A percentile compares a stretch with the other conserved stretches of the same genome.
Evolutionary conservation across 257 asterid species (phyloP).

Genomic region (Salvia splendens): DNA sequence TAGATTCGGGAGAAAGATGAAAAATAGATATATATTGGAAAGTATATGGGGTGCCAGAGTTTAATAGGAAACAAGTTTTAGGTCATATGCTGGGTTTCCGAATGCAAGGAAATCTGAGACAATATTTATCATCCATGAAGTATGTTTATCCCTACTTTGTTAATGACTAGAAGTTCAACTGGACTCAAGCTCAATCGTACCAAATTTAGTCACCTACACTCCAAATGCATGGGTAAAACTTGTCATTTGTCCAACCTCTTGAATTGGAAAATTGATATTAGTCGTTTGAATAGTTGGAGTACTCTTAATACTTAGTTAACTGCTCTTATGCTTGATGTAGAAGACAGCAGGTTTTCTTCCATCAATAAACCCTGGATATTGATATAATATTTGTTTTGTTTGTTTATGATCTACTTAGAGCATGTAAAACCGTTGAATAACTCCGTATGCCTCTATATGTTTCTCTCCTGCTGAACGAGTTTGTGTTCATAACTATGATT

Average conservation of each 20-base stretch:
- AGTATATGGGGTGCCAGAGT: background rate
- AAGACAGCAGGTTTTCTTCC: conserved; percentile 16
- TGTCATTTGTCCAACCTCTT: conserved; percentile 8
- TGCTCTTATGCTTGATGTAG: conserved; percentile 9
- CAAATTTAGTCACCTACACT: conserved; percentile 7
- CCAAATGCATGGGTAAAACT: conserved; percentile 6
- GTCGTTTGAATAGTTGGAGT: conserved; percentile 12
- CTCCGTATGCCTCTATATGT: background rate
- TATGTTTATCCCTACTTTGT: background rate
- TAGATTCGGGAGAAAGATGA: background rate
- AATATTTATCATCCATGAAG: background rate
- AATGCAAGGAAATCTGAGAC: conserved; percentile 12
- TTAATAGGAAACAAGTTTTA: background rate
- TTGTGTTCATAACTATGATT: conserved; percentile 26
- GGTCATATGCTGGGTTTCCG: background rate
- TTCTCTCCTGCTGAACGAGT: conserved; percentile 20
- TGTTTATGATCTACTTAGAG: conserved; percentile 7
- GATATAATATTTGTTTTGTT: background rate
- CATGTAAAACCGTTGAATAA: conserved; percentile 6
- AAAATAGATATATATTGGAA: background rate
- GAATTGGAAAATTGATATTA: background rate
- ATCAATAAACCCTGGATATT: background rate
- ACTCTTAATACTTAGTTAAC: conserved; percentile 10
- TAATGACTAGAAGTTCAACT: background rate
- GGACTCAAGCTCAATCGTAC: background rate